phyloP scores from a whole-genome alignment of 1,139 yeast species.

The Candida smagusa region DNA sequence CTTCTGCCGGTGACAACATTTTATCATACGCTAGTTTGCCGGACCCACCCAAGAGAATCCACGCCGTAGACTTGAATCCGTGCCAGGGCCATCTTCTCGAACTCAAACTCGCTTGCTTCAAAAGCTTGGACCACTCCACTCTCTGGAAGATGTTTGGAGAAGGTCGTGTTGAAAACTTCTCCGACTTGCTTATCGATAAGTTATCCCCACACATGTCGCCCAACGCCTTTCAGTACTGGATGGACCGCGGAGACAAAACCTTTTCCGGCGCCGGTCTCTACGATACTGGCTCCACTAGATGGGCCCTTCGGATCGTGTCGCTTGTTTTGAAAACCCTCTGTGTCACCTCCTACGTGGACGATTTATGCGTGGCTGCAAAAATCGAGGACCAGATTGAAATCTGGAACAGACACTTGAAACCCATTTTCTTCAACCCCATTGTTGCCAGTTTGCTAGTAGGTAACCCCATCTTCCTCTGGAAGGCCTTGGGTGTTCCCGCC shows the following conservation, averaged over 20 bases:
- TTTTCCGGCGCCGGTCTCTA: conserved; percentile 59
- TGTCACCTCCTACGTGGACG: conserved; percentile 46
- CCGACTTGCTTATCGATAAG: conserved; percentile 44
- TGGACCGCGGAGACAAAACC: conserved; percentile 55
- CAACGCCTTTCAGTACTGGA: conserved; percentile 80
- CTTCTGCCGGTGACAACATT: conserved; percentile 84
- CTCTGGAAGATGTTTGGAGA: conserved; percentile 76
- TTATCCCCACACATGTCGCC: conserved; percentile 73
- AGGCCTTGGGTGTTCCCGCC: conserved; percentile 82
- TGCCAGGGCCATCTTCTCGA: conserved; percentile 78
- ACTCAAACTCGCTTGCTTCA: conserved; percentile 69
- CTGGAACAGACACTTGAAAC: conserved; percentile 63
- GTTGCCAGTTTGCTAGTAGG: conserved; percentile 68
- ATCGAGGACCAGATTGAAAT: conserved; percentile 59
- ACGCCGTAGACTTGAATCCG: conserved; percentile 83
- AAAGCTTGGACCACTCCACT: conserved; percentile 51
- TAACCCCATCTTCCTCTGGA: conserved; percentile 82
- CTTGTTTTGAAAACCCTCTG: conserved; percentile 59
- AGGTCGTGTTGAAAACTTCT: conserved; percentile 58
- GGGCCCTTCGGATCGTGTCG: conserved; percentile 74
- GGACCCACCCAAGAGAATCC: conserved; percentile 70
- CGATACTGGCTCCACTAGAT: conserved; percentile 81
- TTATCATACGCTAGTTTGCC: conserved; percentile 70
- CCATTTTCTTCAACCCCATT: conserved; percentile 66
- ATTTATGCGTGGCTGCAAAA: conserved; percentile 56